Evolutionary conservation across 495 filamentous ascomycete genomes (phyloP).

Genomic region (Daldinia decipiens): DNA sequence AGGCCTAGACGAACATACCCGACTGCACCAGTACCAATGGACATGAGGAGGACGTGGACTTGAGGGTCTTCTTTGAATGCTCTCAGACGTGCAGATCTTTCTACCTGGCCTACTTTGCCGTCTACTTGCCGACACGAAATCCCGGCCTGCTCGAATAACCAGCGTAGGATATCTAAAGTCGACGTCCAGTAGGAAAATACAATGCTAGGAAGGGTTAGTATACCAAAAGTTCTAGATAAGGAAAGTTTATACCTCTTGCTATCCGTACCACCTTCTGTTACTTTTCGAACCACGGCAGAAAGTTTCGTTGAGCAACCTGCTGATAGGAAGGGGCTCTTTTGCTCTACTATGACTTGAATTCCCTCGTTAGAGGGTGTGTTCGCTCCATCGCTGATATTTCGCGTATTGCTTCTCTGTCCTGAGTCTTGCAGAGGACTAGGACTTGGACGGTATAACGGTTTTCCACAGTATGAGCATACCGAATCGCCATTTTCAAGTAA

Average conservation of each 20-base stretch:
- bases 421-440: background rate
- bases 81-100: constrained; percentile 49
- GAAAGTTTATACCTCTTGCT: background rate
- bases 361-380: background rate
- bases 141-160: constrained; percentile 24
- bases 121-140: constrained; percentile 42
- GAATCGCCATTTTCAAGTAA: background rate
- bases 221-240: background rate
- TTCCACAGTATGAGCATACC: background rate
- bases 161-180: constrained; percentile 54
- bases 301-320: background rate
- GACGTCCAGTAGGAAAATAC: constrained; percentile 65
- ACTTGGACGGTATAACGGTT: background rate
- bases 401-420: background rate
- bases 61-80: constrained; percentile 45
- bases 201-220: constrained; percentile 49
- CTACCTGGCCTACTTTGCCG: constrained; percentile 9
- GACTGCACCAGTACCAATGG: constrained; percentile 61
- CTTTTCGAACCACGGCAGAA: background rate
- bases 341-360: background rate
- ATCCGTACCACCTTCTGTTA: background rate
- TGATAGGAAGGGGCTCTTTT: background rate
- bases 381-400: background rate
- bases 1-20: constrained; percentile 49
- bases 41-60: constrained; percentile 60